Evolutionary conservation across 768 basidiomycete species (phyloP), one percentile per base, ranked within the genome.

Genomic region (Psilocybe cyanescens): DNA sequence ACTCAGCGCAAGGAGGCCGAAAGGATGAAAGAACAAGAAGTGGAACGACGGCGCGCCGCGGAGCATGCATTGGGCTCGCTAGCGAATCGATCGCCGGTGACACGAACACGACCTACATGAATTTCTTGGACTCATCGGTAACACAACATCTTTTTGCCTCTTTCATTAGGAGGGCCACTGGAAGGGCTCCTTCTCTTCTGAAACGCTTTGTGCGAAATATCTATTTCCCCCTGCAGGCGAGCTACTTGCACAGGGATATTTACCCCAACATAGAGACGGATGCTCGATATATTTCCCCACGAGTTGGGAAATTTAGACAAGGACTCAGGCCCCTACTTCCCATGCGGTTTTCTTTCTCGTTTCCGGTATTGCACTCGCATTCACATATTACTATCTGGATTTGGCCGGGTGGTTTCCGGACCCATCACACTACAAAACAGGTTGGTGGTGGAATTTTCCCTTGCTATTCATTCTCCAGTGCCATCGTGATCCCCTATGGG

Each of bases 1-100:
- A 76, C 77, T 60, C 81, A 83, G 60, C 78, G 89, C 52, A 79
- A 81, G 63, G 86, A 88, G 57, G 83, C 84, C 4, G 89, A 74
- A 69, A 75, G 59, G 76, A 79, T 47, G 78, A 82, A 55, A 79
- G 87, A 63, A 84, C 84, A 70, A 41, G 75, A 76, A 48, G 82
- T 83, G 8, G 90, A 92, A 60, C 64, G 75, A 57, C 63, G 73
- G 50, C 68, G 71, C 9, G 68, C 65, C 28, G 70, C 70, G 16
- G 71, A 75, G 56, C 72, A 74, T 47, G 64, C 67, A 4, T 59
- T 74, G 52, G 63, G 56, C 33, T 58, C 54, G 28, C 39, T 66
- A 14, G 60, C 65, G 3, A 53, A 64, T 46, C 67, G 66, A 28
- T 67, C 70, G 17, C 66, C 70, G 12, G n/a, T 44, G 11, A 58